Evolutionary conservation across 2,329 filamentous ascomycete genomes (phyloP), one percentile per base, ranked within the genome.

Genomic region (Aspergillus pseudotamarii): DNA sequence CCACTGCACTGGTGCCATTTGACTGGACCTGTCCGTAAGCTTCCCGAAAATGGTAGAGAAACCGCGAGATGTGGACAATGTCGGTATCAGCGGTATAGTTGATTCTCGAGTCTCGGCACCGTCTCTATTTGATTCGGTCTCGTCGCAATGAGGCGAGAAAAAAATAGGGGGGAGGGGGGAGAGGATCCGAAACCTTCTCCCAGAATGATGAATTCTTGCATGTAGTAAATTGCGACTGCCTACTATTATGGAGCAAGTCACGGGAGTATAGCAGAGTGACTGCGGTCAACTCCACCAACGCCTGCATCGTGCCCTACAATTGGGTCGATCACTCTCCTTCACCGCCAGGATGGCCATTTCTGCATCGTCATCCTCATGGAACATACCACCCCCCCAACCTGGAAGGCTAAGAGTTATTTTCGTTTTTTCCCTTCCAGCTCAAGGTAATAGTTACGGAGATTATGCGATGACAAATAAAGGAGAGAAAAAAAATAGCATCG

Each of bases 291-390:
- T 50, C 46, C 46, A 50, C 46, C 26, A 9, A 23, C 28, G 2
- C 48, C 48, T 43, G 55, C 58, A 38, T 58, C 34, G 54, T 48
- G 66, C 55, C 51, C 59, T 63, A 60, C 64, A 66, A 70, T 70
- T 69, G 68, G 68, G 51, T 63, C 65, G 48, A 51, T 45, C 28
- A 53, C 60, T 46, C 46, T 57, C 64, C 61, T 69, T 66, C 68
- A 70, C 68, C 68, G 68, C 68, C 64, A 70, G 60, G 64, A 68
- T 62, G 61, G 48, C 48, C 48, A 51, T 32, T 32, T 34, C 48
- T 16, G 28, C 48, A 60, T 55, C 65, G 62, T 66, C 67, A 65
- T 67, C 62, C 28, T 36, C 50, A 59, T 43, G 32, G 58, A 50
- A 60, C 36, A 55, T 58, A 66, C 50, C 65, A 60, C 38, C 45